Evolutionary conservation across 805 yeast species (phyloP).

Genomic region (Metschnikowia aberdeeniae): DNA sequence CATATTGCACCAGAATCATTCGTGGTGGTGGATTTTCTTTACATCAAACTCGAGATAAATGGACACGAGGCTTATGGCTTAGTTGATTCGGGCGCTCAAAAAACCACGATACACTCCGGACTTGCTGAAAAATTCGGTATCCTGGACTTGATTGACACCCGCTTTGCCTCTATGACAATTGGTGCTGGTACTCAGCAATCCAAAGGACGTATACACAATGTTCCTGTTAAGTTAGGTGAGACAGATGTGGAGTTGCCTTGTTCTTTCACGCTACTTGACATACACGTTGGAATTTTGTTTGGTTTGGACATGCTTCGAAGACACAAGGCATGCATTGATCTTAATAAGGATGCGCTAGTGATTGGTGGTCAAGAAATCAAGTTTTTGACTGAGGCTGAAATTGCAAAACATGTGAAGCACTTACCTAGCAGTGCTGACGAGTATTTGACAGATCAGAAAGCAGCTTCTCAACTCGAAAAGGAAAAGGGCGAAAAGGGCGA

Average conservation of each 20-base stretch:
- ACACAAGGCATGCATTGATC: constrained; percentile 78
- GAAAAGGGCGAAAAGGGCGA: background rate
- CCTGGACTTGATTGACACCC: constrained; percentile 66
- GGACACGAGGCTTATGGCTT: constrained; percentile 83
- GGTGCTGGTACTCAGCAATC: constrained; percentile 87
- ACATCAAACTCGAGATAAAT: constrained; percentile 72
- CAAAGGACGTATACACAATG: constrained; percentile 82
- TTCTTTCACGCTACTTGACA: constrained; percentile 50
- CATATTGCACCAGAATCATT: constrained; percentile 91
- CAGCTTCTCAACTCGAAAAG: background rate
- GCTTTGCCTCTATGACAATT: constrained; percentile 77
- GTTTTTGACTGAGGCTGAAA: constrained; percentile 72
- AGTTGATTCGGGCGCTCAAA: constrained; percentile 95
- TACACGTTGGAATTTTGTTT: constrained; percentile 66
- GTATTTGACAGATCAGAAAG: background rate
- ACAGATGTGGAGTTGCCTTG: constrained; percentile 38
- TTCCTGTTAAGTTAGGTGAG: constrained; percentile 74
- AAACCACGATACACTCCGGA: constrained; percentile 74
- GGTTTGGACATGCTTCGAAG: constrained; percentile 91
- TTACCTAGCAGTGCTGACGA: constrained; percentile 1
- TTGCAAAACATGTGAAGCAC: constrained; percentile 30
- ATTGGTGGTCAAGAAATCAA: constrained; percentile 71
- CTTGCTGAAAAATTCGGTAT: constrained; percentile 73
- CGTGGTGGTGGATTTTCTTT: constrained; percentile 78
- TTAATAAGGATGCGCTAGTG: constrained; percentile 57